A percentile compares a stretch with the other conserved stretches of the same genome.
phyloP scores from a whole-genome alignment of 768 basidiomycete species.

The Trametes gibbosa region DNA sequence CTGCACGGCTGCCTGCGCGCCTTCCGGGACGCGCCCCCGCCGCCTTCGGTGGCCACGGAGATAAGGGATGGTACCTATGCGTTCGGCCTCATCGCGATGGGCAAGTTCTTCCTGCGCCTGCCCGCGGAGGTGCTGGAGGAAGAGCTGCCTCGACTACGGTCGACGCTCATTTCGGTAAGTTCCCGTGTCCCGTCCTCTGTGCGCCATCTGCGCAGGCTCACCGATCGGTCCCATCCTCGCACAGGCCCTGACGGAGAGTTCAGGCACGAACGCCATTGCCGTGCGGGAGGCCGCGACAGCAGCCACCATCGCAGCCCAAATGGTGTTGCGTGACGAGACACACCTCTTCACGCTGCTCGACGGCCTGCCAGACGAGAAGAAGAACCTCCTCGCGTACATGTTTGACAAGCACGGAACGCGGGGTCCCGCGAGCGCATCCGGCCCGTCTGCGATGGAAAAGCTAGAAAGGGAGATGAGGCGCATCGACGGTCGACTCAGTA shows the following conservation, averaged over 20 bases:
- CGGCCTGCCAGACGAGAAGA: constrained; percentile 85
- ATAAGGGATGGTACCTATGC: constrained; percentile 68
- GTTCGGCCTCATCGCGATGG: constrained; percentile 80
- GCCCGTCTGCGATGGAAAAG: constrained; percentile 57
- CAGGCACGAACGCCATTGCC: constrained; percentile 52
- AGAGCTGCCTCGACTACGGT: constrained; percentile 74
- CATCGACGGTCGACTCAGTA: constrained; percentile 71
- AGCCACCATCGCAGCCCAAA: constrained; percentile 78
- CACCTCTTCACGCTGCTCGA: constrained; percentile 80
- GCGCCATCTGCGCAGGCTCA: constrained; percentile 3
- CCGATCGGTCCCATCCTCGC: neutral
- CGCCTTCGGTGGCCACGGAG: constrained; percentile 42
- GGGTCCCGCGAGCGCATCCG: constrained; percentile 33
- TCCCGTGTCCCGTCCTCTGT: neutral
- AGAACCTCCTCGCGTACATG: constrained; percentile 83
- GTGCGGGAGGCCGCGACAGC: constrained; percentile 83
- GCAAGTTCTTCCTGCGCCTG: constrained; percentile 77
- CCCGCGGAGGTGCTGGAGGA: constrained; percentile 86
- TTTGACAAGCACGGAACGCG: constrained; percentile 86
- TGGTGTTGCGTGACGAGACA: constrained; percentile 78
- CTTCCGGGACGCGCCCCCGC: constrained; percentile 55
- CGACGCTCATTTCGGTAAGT: constrained; percentile 66
- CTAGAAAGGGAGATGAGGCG: constrained; percentile 79
- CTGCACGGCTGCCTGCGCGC: constrained; percentile 69
- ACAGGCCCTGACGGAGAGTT: constrained; percentile 68